phyloP scores from a whole-genome alignment of 495 filamentous ascomycete species.

The Xylaria venustula region DNA sequence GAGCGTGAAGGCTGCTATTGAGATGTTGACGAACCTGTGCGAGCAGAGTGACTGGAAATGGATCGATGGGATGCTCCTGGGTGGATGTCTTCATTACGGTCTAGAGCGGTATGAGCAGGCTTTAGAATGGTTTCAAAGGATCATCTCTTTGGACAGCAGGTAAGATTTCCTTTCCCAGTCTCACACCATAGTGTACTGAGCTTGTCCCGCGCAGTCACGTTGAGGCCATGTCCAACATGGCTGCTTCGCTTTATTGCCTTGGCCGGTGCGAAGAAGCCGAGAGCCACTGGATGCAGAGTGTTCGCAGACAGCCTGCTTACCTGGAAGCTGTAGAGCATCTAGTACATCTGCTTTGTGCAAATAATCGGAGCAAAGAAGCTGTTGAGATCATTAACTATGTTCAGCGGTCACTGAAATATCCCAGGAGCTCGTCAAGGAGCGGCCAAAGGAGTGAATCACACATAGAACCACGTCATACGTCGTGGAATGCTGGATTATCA shows the following conservation, averaged over 20 bases:
- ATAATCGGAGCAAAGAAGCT: conserved; percentile 79
- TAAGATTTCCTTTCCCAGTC: conserved; percentile 43
- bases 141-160: conserved; percentile 77
- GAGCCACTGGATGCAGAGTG: conserved; percentile 78
- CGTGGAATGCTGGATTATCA: background rate
- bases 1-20: conserved; percentile 67
- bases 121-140: conserved; percentile 83
- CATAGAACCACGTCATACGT: background rate
- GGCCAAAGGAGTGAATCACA: conserved; percentile 2
- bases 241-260: conserved; percentile 81
- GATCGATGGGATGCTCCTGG: conserved; percentile 93
- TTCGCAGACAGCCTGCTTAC: conserved; percentile 82
- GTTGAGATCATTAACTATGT: conserved; percentile 88
- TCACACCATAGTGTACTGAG: conserved; percentile 26
- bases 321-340: conserved; percentile 97
- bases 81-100: conserved; percentile 91
- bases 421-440: conserved; percentile 11
- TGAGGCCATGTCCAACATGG: conserved; percentile 91
- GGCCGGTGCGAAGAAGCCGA: conserved; percentile 82
- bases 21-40: conserved; percentile 78
- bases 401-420: conserved; percentile 67
- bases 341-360: conserved; percentile 80
- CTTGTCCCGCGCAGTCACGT: conserved; percentile 64
- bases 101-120: conserved; percentile 84
- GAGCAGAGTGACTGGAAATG: conserved; percentile 87